These are phyloP conservation scores for Cornus suecica DNA, from an alignment of 148 eudicot genomes.

Conservation along the genomic window DNA sequence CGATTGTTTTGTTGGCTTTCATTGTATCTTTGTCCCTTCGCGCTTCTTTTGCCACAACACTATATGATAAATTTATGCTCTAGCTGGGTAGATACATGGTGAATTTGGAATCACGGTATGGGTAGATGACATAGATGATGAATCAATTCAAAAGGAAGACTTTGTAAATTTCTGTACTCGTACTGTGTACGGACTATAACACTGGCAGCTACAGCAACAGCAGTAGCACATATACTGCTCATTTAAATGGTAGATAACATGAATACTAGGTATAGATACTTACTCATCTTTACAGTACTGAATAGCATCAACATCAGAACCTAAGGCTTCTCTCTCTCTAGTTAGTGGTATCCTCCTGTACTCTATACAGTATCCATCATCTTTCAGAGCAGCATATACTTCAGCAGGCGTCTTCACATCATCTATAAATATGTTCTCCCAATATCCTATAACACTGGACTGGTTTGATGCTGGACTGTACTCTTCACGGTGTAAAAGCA, in stretches of 20 bases:
- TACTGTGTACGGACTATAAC: not conserved
- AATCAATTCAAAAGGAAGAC: too few relatives aligned
- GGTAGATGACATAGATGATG: too few relatives aligned
- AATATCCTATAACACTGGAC: constrained; percentile 79
- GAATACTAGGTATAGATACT: constrained; percentile 31
- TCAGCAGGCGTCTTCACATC: constrained; percentile 92
- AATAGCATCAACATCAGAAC: constrained; percentile 87
- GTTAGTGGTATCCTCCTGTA: constrained; percentile 89
- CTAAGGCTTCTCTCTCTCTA: constrained; percentile 82
- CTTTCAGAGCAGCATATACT: constrained; percentile 64
- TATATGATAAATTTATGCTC: not conserved
- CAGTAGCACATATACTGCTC: not conserved
- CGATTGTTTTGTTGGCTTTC: too few relatives aligned
- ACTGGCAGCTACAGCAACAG: not conserved
- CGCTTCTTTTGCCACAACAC: too few relatives aligned
- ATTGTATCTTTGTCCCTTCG: too few relatives aligned
- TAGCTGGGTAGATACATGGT: constrained; percentile 3
- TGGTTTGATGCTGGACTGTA: constrained; percentile 65
- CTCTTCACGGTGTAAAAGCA: constrained; percentile 98
- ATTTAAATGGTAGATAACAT: not conserved
- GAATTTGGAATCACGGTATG: too few relatives aligned
- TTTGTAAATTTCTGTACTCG: too few relatives aligned
- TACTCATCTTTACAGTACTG: constrained; percentile 79
- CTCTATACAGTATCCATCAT: constrained; percentile 57
- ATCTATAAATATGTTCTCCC: constrained; percentile 82